Evolutionary conservation across 257 asterid species (phyloP), one percentile per base, ranked within the genome.

Genomic region (Lycium ferocissimum): DNA sequence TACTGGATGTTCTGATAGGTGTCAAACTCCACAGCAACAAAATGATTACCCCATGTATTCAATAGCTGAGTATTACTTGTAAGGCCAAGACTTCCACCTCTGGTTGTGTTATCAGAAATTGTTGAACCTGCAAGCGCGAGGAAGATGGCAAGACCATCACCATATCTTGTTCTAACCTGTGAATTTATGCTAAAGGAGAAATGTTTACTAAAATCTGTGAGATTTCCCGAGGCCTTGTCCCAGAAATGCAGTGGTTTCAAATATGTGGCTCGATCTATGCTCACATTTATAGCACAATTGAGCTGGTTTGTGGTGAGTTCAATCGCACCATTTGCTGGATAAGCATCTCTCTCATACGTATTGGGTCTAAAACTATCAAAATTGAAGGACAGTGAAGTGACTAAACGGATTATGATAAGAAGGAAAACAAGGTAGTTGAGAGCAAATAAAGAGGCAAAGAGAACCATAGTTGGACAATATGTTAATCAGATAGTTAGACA

Each of bases 1-100:
- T 83, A 87, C 0, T 0, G 2, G 38, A 17, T 0, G 40, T 87
- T 86, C 20, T 12, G 0, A 4, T 1, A 71, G 26, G 70, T 43
- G n/a, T 87, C 87, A 10, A 87, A 87, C 40, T 87, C 87, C 4
- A 87, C 81, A 8, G 86, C 89, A 6, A 87, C 84, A 61, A 87
- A 71, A 14, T 49, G 54, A 22, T 69, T 51, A 2, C 7, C 22
- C 4, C 62, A 69, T 7, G 80, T 33, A 26, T 49, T 83, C 65
- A 49, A 11, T 37, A 3, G 12, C 40, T 61, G 26, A 7, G 22
- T 20, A 9, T 75, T 58, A 9, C 33, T 61, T 7, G 33, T 12
- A 17, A 84, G 81, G 2, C 84, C 84, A 54, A 87, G 79, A 9
- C 47, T 1, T 20, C 51, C n/a, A 2, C 83, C 80, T 22, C 0